Evolutionary conservation across 2,329 filamentous ascomycete species (phyloP).

Genomic region (Bipolaris victoriae): DNA sequence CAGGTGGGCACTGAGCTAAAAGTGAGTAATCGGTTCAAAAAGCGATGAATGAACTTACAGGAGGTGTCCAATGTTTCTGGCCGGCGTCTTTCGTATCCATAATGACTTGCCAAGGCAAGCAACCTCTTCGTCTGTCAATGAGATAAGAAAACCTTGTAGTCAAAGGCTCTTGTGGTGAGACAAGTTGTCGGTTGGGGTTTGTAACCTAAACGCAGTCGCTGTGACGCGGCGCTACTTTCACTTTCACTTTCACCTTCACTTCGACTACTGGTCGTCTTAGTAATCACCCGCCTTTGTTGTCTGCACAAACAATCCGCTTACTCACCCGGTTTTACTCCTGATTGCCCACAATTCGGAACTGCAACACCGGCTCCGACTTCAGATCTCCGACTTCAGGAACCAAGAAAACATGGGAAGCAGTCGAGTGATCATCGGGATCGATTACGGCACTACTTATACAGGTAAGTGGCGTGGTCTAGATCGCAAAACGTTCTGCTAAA

Average conservation of each 20-base stretch:
- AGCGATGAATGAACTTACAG: not conserved
- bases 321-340: not conserved
- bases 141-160: not conserved
- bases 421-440: slow-evolving; percentile 21
- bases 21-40: not conserved
- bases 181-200: not conserved
- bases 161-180: not conserved
- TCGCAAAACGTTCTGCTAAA: not conserved
- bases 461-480: slow-evolving; percentile 12
- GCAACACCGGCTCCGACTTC: not conserved
- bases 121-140: too few relatives aligned
- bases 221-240: not conserved
- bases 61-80: not conserved
- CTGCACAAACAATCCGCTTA: not conserved
- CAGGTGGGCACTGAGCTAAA: not conserved
- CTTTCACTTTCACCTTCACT: not conserved
- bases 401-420: slow-evolving; percentile 2
- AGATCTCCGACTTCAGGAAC: not conserved
- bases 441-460: slow-evolving; percentile 35
- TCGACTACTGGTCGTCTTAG: not conserved
- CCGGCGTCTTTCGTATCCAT: not conserved
- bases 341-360: not conserved
- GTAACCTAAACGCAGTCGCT: not conserved
- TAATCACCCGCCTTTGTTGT: not conserved
- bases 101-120: not conserved